These are phyloP conservation scores for Knoxia roxburghii DNA, from an alignment of 257 asterid species.

Conservation along the genomic window DNA sequence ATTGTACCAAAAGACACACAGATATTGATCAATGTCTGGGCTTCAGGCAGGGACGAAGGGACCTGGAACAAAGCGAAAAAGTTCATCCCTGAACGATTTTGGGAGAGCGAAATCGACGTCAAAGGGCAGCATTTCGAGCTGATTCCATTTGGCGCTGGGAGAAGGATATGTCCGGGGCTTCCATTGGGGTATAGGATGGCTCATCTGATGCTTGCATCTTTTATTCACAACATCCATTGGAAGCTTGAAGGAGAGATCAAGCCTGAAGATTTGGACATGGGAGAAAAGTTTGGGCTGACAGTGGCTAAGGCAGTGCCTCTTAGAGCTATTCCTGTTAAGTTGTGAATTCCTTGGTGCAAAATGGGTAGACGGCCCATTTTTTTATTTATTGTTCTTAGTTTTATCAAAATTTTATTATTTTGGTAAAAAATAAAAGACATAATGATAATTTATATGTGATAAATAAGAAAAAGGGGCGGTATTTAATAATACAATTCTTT, in stretches of 20 bases:
- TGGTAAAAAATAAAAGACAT: too few relatives aligned
- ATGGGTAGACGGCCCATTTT: too few relatives aligned
- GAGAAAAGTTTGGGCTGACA: slow-evolving; percentile 4
- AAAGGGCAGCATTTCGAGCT: slow-evolving; percentile 31
- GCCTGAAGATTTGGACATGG: slow-evolving; percentile 12
- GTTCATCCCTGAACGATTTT: slow-evolving; percentile 36
- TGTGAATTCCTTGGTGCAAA: neutral
- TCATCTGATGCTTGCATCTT: slow-evolving; percentile 27
- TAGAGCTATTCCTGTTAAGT: neutral
- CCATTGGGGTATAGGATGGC: slow-evolving; percentile 38
- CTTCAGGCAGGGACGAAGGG: slow-evolving; percentile 28
- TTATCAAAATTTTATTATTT: too few relatives aligned
- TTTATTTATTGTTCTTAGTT: too few relatives aligned
- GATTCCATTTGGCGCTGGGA: slow-evolving; percentile 37
- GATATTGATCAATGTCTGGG: slow-evolving; percentile 37
- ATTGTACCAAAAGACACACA: slow-evolving; percentile 25
- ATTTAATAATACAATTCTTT: too few relatives aligned
- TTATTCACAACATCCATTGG: slow-evolving; percentile 31
- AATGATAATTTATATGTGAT: too few relatives aligned
- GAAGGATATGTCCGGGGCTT: slow-evolving; percentile 39
- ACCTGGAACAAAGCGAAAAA: slow-evolving; percentile 23
- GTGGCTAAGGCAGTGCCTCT: slow-evolving; percentile 1
- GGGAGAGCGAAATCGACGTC: slow-evolving; percentile 18
- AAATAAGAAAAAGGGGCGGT: too few relatives aligned
- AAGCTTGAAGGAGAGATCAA: slow-evolving; percentile 16